Evolutionary conservation across 164 flowering plant species (phyloP).

Genomic region (Litsea cubeba): DNA sequence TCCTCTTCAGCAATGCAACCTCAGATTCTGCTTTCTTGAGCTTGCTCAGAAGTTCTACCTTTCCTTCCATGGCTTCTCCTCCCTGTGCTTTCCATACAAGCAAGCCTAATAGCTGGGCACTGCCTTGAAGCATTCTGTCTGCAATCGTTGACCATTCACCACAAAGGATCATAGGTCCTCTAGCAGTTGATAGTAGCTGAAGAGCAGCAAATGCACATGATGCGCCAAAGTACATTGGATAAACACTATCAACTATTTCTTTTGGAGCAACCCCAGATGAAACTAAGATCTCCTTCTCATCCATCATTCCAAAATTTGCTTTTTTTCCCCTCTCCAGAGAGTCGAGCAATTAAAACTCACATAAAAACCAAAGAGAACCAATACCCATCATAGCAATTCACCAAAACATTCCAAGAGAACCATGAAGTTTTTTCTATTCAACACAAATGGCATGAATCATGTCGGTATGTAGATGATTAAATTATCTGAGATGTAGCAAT

Average conservation of each 20-base stretch:
- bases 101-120: constrained; percentile 70
- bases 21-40: constrained; percentile 53
- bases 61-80: constrained; percentile 26
- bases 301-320: constrained; percentile 35
- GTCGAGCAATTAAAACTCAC: neutral
- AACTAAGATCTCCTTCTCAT: constrained; percentile 30
- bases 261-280: constrained; percentile 25
- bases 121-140: constrained; percentile 65
- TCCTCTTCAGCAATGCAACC: constrained; percentile 54
- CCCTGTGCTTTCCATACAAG: constrained; percentile 65
- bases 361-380: neutral
- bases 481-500: neutral
- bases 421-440: neutral
- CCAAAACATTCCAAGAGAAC: neutral
- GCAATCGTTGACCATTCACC: constrained; percentile 35
- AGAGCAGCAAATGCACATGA: constrained; percentile 81
- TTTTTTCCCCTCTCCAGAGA: constrained; percentile 4
- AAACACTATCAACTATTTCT: constrained; percentile 42
- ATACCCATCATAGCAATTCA: constrained; percentile 12
- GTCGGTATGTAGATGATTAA: neutral
- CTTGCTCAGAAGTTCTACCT: constrained; percentile 37
- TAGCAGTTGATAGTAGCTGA: constrained; percentile 26
- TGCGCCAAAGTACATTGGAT: constrained; percentile 72
- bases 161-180: constrained; percentile 24
- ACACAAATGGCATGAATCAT: neutral